Evolutionary conservation across 2,329 filamentous ascomycete genomes (phyloP).

Genomic region (Colletotrichum chrysophilum): DNA sequence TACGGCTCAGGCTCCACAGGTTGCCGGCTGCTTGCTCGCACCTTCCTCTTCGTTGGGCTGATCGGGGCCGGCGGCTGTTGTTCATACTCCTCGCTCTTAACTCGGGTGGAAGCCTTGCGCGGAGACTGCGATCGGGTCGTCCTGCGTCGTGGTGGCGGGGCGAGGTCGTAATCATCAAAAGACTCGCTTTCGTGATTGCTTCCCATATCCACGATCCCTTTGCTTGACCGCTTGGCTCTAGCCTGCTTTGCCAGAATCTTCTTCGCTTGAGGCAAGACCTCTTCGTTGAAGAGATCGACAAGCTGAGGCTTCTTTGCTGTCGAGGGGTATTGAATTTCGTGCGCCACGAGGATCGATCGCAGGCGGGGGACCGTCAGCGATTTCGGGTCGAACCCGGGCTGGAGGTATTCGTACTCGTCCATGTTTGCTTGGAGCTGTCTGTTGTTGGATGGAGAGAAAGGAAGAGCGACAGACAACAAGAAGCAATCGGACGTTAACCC

Average conservation of each 20-base stretch:
- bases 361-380: slow-evolving; percentile 86
- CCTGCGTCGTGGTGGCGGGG: slow-evolving; percentile 52
- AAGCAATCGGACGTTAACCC: not conserved
- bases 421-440: slow-evolving; percentile 38
- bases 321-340: slow-evolving; percentile 84
- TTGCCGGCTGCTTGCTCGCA: slow-evolving; percentile 60
- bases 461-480: not conserved
- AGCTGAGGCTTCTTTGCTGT: slow-evolving; percentile 92
- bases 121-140: slow-evolving; percentile 60
- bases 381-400: slow-evolving; percentile 83
- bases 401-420: slow-evolving; percentile 80
- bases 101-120: slow-evolving; percentile 56
- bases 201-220: slow-evolving; percentile 76
- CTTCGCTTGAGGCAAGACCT: slow-evolving; percentile 79
- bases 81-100: slow-evolving; percentile 59
- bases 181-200: slow-evolving; percentile 70
- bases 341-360: slow-evolving; percentile 87
- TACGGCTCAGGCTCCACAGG: slow-evolving; percentile 54
- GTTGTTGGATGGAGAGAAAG: not conserved
- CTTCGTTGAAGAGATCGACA: slow-evolving; percentile 79
- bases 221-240: slow-evolving; percentile 83
- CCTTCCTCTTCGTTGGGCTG: slow-evolving; percentile 60
- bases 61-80: slow-evolving; percentile 28
- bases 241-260: slow-evolving; percentile 78
- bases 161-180: slow-evolving; percentile 64